Conservation (phyloP, 345 rosid genomes). For the Crucihimalaya himalaica region DNA sequence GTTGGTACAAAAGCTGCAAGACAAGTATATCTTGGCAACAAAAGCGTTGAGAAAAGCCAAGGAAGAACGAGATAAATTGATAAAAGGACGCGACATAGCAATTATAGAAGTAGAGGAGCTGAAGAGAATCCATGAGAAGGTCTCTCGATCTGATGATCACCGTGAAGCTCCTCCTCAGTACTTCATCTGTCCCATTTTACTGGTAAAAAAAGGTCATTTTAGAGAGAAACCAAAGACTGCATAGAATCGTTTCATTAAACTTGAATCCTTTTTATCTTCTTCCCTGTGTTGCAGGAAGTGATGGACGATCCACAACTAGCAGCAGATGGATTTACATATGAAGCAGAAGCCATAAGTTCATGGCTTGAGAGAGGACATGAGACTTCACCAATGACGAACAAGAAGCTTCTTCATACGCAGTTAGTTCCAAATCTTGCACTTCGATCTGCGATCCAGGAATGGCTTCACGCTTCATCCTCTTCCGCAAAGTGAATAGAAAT, state of each 20-base stretch:
- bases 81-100: slow-evolving; percentile 59
- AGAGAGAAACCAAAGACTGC: not conserved
- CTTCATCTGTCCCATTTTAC: slow-evolving; percentile 74
- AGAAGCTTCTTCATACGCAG: slow-evolving; percentile 34
- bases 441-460: slow-evolving; percentile 55
- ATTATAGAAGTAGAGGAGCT: slow-evolving; percentile 70
- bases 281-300: slow-evolving; percentile 50
- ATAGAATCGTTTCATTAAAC: not conserved
- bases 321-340: slow-evolving; percentile 74
- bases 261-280: not conserved
- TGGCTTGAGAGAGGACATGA: slow-evolving; percentile 59
- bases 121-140: slow-evolving; percentile 51
- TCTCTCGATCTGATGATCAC: slow-evolving; percentile 49
- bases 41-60: slow-evolving; percentile 55
- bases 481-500: not conserved
- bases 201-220: slow-evolving; percentile 40
- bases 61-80: slow-evolving; percentile 58
- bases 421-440: slow-evolving; percentile 51
- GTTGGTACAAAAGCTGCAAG: slow-evolving; percentile 57
- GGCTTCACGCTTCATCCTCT: slow-evolving; percentile 44
- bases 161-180: slow-evolving; percentile 60
- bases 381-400: slow-evolving; percentile 71
- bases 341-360: slow-evolving; percentile 57
- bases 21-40: slow-evolving; percentile 64
- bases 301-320: slow-evolving; percentile 76